phyloP scores from a whole-genome alignment of 805 yeast genomes.

The Candida sanyiensis region DNA sequence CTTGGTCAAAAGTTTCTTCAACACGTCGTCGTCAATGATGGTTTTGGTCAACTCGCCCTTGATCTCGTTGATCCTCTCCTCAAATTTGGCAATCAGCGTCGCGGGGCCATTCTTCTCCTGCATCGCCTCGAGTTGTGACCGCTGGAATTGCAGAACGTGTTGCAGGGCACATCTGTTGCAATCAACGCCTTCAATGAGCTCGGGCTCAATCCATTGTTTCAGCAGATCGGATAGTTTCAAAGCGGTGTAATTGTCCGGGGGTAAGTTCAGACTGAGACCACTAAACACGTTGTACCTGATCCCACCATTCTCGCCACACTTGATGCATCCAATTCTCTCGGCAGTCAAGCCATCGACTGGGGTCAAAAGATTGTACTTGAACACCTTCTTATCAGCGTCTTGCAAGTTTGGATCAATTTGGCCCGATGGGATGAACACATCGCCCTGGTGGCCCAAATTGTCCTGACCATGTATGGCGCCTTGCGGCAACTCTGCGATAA shows the following conservation, averaged over 20 bases:
- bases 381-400: constrained; percentile 38
- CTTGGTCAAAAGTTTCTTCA: constrained; percentile 66
- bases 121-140: constrained; percentile 31
- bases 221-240: constrained; percentile 48
- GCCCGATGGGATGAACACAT: constrained; percentile 62
- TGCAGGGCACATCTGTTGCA: constrained; percentile 86
- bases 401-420: constrained; percentile 69
- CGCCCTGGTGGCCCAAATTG: constrained; percentile 52
- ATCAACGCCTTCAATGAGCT: constrained; percentile 87
- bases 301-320: constrained; percentile 93
- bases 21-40: constrained; percentile 74
- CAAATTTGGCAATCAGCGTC: constrained; percentile 32
- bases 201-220: constrained; percentile 68
- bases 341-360: constrained; percentile 91
- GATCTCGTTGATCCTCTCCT: constrained; percentile 42
- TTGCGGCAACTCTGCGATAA: constrained; percentile 27
- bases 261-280: constrained; percentile 68
- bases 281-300: constrained; percentile 74
- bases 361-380: constrained; percentile 57
- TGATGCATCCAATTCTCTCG: constrained; percentile 83
- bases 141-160: constrained; percentile 49
- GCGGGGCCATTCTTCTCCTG: constrained; percentile 19
- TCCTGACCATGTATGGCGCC: constrained; percentile 37
- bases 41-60: constrained; percentile 53
- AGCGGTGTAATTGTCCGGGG: constrained; percentile 40